Evolutionary conservation across 2,329 filamentous ascomycete genomes (phyloP), one percentile per base, ranked within the genome.

Genomic region (Aspergillus niger): DNA sequence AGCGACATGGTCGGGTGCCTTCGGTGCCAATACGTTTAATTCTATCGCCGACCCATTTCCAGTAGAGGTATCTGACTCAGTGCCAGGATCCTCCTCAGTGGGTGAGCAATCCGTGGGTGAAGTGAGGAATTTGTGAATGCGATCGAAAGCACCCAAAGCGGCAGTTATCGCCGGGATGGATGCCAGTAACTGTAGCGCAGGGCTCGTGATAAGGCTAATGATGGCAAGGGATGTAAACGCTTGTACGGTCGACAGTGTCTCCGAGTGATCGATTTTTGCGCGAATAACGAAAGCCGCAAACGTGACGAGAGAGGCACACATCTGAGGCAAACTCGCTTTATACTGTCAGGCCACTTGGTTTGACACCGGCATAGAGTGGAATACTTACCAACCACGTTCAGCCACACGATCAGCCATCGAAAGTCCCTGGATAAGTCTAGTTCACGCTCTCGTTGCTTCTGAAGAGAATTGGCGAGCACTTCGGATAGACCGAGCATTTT

Each of bases 161-260:
- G 52, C 52, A 17, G 52, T 55, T 11, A 55, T 26, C 0, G 52
- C 52, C 5, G 52, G 52, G 8, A 55, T 55, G 1, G 52, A 55
- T n/a, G 56, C 48, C 20, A 58, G 20, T 22, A 58, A 26, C 20
- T 58, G 49, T 8, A 52, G 38, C 3, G 49, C 49, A 1, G 56
- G 56, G 30, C 22, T 43, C 2, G 56, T 53, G 38, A 58, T 52
- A 8, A 58, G 39, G 13, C 36, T 36, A 3, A 58, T 58, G 17
- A 58, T 53, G 2, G 48, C 50, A n/a, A 58, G 49, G 13, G 56
- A 58, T 10, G 56, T 58, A 13, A 58, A 58, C 11, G 56, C 56
- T 50, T 52, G 56, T 1, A 58, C 56, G 6, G 56, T 53, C 3
- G 56, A 52, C 11, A 58, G 56, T 11, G 56, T 10, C 1, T 58